A percentile compares a stretch with the other conserved stretches of the same genome.
Evolutionary conservation across 2,329 filamentous ascomycete species (phyloP).

Genomic region (Endothia cerciana): DNA sequence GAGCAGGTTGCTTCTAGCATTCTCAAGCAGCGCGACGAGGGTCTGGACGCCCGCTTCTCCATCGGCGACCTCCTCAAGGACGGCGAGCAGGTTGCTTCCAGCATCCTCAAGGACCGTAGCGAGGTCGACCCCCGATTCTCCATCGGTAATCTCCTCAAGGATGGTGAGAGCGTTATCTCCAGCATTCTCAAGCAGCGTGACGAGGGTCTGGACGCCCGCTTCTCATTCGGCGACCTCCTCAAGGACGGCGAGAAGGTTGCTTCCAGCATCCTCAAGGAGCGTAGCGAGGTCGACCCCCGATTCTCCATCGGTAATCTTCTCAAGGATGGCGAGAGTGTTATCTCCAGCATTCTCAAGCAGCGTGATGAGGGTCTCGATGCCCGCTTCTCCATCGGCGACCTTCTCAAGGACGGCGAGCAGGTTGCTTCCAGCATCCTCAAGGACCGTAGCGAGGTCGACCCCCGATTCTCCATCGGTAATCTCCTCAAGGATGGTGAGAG

Average conservation of each 20-base stretch:
- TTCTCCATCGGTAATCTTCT: not conserved
- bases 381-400: not conserved
- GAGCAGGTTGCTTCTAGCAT: not conserved
- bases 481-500: not conserved
- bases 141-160: not conserved
- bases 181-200: not conserved
- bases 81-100: not conserved
- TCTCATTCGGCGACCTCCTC: not conserved
- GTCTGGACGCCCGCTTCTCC: conserved; percentile 1
- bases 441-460: not conserved
- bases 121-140: not conserved
- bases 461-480: not conserved
- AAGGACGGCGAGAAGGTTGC: not conserved
- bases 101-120: not conserved
- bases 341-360: not conserved
- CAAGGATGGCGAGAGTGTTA: not conserved
- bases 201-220: not conserved
- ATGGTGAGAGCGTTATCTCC: not conserved
- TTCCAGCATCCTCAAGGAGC: not conserved
- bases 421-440: not conserved
- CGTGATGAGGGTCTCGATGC: not conserved
- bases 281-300: not conserved
- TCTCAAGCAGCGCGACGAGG: not conserved
- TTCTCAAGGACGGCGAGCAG: not conserved
- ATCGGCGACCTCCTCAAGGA: not conserved